phyloP scores from a whole-genome alignment of 2,329 filamentous ascomycete species.

The Cladophialophora chaetospira region DNA sequence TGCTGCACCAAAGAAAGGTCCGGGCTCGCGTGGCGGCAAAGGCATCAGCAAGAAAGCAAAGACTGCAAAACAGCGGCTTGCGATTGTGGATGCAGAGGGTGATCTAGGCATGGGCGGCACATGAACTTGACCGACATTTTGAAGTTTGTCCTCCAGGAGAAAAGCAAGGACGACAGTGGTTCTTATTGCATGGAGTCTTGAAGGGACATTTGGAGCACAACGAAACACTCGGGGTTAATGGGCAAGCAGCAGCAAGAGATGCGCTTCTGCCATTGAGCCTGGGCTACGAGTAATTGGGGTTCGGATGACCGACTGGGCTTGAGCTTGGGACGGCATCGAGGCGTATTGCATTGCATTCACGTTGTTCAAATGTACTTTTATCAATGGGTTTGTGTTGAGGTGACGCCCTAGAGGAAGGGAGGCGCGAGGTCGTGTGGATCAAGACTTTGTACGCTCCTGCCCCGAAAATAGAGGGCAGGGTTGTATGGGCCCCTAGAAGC shows the following conservation, averaged over 20 bases:
- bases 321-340: not conserved
- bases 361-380: conserved; percentile 54
- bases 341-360: conserved; percentile 46
- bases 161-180: not conserved
- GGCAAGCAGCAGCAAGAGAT: not conserved
- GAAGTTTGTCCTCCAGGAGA: not conserved
- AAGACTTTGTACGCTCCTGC: no score
- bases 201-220: not conserved
- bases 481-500: no score
- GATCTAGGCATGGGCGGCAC: conserved; percentile 39
- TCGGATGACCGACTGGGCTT: not conserved
- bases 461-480: no score
- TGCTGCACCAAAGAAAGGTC: conserved; percentile 60
- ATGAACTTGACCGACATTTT: conserved; percentile 9
- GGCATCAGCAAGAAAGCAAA: conserved; percentile 63
- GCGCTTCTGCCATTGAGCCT: not conserved
- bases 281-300: not conserved
- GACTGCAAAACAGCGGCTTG: conserved; percentile 55
- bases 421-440: no score
- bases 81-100: conserved; percentile 48
- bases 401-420: conserved; percentile 31
- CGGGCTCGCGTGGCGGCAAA: conserved; percentile 57
- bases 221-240: not conserved
- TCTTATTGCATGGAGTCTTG: no score
- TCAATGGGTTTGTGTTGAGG: conserved; percentile 20